These are phyloP conservation scores for Barbatosphaeria neglecta DNA, from an alignment of 495 filamentous ascomycete genomes.

Conservation along the genomic window DNA sequence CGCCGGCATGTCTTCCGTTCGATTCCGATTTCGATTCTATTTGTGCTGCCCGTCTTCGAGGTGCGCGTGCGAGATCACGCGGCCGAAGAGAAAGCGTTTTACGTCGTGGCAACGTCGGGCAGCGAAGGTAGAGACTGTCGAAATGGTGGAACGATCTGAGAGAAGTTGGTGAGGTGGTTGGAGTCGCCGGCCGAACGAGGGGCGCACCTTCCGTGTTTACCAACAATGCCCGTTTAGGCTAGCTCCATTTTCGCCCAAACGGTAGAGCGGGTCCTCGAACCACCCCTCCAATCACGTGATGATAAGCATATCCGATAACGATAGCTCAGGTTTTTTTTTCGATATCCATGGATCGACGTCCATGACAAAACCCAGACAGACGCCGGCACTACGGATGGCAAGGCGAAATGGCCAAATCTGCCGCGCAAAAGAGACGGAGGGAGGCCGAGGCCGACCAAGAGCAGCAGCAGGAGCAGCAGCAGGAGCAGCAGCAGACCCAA, in stretches of 20 bases:
- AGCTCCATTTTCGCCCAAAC: too few species aligned
- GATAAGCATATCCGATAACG: background rate
- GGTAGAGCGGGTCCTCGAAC: too few species aligned
- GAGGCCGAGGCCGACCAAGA: background rate
- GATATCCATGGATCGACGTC: too few species aligned
- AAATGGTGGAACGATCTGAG: too few species aligned
- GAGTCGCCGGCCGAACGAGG: background rate
- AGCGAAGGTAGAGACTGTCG: too few species aligned
- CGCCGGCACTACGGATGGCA: too few species aligned
- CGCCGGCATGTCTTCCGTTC: constrained; percentile 41
- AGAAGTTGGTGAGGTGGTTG: background rate
- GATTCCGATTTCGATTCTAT: background rate
- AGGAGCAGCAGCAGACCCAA: background rate
- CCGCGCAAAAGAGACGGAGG: background rate
- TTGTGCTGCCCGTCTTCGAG: background rate
- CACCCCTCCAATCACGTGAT: background rate
- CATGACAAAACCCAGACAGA: too few species aligned
- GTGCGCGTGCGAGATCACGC: background rate
- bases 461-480: constrained; percentile 1
- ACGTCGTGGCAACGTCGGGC: too few species aligned
- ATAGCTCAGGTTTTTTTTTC: background rate
- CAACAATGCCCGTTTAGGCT: background rate
- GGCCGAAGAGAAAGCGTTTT: background rate
- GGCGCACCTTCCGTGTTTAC: background rate
- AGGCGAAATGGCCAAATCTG: background rate